A percentile compares a stretch with the other conserved stretches of the same genome.
Evolutionary conservation across 371 early-diverging fungal genomes (phyloP).

Genomic region (Rhizopus delemar): DNA sequence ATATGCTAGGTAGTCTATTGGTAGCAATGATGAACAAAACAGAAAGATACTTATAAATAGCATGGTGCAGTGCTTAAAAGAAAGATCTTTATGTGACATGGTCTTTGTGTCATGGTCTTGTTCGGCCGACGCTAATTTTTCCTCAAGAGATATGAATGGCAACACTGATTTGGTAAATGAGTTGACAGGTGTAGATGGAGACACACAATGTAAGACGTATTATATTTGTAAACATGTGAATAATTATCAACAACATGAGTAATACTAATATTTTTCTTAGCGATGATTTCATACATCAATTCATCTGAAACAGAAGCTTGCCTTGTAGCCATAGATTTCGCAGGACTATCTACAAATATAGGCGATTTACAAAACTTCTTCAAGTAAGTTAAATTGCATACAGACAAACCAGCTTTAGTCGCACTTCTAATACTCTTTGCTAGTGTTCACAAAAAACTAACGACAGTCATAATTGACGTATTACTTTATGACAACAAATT

Average conservation of each 20-base stretch:
- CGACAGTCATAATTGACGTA: slow-evolving; percentile 11
- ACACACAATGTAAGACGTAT: slow-evolving; percentile 1
- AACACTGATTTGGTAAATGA: slow-evolving; percentile 19
- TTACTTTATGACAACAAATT: slow-evolving; percentile 19
- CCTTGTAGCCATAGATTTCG: slow-evolving; percentile 24
- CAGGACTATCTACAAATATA: slow-evolving; percentile 20
- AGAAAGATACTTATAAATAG: slow-evolving; percentile 19
- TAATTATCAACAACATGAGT: slow-evolving; percentile 21
- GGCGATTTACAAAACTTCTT: slow-evolving; percentile 17
- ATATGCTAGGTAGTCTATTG: slow-evolving; percentile 14
- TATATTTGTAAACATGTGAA: slow-evolving; percentile 21
- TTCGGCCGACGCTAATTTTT: slow-evolving; percentile 16
- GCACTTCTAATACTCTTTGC: slow-evolving; percentile 23
- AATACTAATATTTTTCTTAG: slow-evolving; percentile 23
- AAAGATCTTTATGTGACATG: slow-evolving; percentile 23
- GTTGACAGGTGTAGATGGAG: slow-evolving; percentile 22
- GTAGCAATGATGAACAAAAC: slow-evolving; percentile 9
- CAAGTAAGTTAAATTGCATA: slow-evolving; percentile 25
- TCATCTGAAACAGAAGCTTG: slow-evolving; percentile 24
- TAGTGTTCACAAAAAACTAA: slow-evolving; percentile 18
- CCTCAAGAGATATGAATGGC: slow-evolving; percentile 20
- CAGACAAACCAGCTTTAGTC: slow-evolving; percentile 21
- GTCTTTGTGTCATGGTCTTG: slow-evolving; percentile 19
- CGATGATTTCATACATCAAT: slow-evolving; percentile 24
- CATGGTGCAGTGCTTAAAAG: slow-evolving; percentile 22